Evolutionary conservation across 2,329 filamentous ascomycete genomes (phyloP).

Genomic region (Endothia cerciana): DNA sequence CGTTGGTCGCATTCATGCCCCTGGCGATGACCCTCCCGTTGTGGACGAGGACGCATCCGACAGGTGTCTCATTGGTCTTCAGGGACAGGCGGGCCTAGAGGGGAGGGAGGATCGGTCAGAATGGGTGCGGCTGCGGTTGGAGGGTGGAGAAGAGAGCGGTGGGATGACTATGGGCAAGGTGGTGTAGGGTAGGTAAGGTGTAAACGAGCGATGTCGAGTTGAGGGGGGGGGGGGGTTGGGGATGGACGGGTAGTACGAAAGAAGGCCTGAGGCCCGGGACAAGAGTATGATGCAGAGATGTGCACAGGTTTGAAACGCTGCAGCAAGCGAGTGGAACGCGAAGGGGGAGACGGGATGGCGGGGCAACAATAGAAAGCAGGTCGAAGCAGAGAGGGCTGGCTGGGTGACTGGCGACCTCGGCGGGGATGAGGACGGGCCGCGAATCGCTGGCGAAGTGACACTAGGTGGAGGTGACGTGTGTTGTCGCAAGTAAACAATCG

Average conservation of each 20-base stretch:
- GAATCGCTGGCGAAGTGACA: too few species aligned
- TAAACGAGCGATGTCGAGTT: not conserved
- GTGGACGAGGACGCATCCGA: slow-evolving; percentile 92
- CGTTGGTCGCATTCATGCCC: slow-evolving; percentile 97
- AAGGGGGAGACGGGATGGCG: not conserved
- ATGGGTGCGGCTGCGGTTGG: slow-evolving; percentile 5
- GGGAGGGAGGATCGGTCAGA: slow-evolving; percentile 26
- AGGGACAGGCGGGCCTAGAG: slow-evolving; percentile 82
- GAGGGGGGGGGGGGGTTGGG: not conserved
- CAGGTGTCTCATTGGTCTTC: slow-evolving; percentile 86
- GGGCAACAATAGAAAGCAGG: slow-evolving; percentile 12
- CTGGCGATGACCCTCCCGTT: slow-evolving; percentile 77
- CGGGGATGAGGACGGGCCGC: not conserved
- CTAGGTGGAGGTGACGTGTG: not conserved
- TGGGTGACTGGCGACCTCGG: not conserved
- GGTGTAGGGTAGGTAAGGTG: not conserved
- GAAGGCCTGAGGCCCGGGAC: not conserved
- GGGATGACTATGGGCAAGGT: not conserved
- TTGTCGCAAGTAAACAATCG: not conserved
- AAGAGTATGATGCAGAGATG: not conserved
- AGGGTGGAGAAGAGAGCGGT: not conserved
- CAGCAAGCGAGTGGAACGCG: slow-evolving; percentile 20
- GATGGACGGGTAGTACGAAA: not conserved
- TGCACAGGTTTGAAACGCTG: slow-evolving; percentile 34
- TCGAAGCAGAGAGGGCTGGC: not conserved